Evolutionary conservation across 2,329 filamentous ascomycete genomes (phyloP), one percentile per base, ranked within the genome.

Genomic region (Colletotrichum navitas): DNA sequence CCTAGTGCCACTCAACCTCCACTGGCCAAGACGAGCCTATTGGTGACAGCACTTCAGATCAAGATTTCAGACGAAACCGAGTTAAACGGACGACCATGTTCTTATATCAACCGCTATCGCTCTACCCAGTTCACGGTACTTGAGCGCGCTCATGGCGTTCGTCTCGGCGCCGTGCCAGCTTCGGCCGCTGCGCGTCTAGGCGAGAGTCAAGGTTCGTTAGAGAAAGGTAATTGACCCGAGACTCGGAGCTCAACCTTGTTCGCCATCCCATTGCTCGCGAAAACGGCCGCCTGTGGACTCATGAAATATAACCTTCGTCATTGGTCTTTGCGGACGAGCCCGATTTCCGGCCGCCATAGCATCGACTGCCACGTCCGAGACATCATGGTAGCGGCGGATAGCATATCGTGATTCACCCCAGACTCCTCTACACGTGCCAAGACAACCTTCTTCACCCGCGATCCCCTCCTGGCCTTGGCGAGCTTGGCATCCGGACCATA

Each of bases 381-480:
- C 60, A 72, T 36, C 45, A 16, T 24, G 24, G 61, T 69, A 24
- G 24, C 45, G 34, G 34, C 43, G 12, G n/a, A 26, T 34, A 54
- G 69, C 55, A 58, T 62, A 66, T 52, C 66, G 60, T 61, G 67
- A 63, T 72, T 66, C 66, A 66, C 69, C 70, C 70, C 55, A 61
- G 67, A 61, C 56, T 66, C 61, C 63, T 32, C 63, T 32, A 54
- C 61, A 71, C 61, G 70, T 72, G 70, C 70, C 71, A 61, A 66
- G 66, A 72, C 70, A 71, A 71, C 70, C 67, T 72, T 71, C 68
- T 71, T 72, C 65, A 64, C 65, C 69, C 69, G 65, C 67, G 43
- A 71, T 72, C 56, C 49, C 39, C 8, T 18, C 54, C 47, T 72
- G 58, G 66, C 47, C 69, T 72, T 72, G 70, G 70, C 70, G 52